A percentile compares a stretch with the other conserved stretches of the same genome.
phyloP scores from a whole-genome alignment of 2,329 filamentous ascomycete species.

The Xylaria sp. region DNA sequence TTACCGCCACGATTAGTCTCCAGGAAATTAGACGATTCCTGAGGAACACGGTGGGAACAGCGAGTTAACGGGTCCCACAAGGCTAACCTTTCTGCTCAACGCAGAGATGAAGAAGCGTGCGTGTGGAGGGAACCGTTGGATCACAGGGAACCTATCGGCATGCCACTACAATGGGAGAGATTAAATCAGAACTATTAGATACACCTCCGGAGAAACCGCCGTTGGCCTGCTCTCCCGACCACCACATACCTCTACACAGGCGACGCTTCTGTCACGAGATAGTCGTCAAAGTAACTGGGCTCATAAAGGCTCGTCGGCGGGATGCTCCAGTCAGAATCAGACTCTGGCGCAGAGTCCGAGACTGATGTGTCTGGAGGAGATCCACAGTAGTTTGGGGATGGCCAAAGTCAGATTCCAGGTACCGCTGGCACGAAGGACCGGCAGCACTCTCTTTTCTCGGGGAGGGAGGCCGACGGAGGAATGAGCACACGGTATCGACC shows the following conservation, averaged over 20 bases:
- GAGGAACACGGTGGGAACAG: constrained; percentile 64
- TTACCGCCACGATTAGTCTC: constrained; percentile 65
- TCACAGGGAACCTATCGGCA: constrained; percentile 55
- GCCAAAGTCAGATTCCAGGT: constrained; percentile 52
- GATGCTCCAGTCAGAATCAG: constrained; percentile 52
- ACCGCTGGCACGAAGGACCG: constrained; percentile 47
- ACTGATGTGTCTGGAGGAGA: constrained; percentile 49
- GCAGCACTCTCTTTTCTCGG: constrained; percentile 43
- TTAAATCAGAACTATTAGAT: constrained; percentile 43
- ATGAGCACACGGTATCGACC: constrained; percentile 42
- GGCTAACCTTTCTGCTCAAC: constrained; percentile 55
- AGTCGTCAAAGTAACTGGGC: constrained; percentile 46
- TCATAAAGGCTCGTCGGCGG: constrained; percentile 50
- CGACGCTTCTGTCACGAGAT: constrained; percentile 49
- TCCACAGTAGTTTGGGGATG: constrained; percentile 49
- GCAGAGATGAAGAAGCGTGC: constrained; percentile 57
- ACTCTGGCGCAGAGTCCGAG: constrained; percentile 50
- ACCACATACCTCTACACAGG: constrained; percentile 51
- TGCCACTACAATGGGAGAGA: constrained; percentile 55
- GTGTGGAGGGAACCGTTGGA: constrained; percentile 53
- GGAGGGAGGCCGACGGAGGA: constrained; percentile 46
- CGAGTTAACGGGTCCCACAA: constrained; percentile 74
- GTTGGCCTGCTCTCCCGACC: constrained; percentile 2
- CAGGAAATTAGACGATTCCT: constrained; percentile 63
- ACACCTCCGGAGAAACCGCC: constrained; percentile 1